These are phyloP conservation scores for Digitaria exilis DNA, from an alignment of 202 grass and related monocot species.

Conservation along the genomic window DNA sequence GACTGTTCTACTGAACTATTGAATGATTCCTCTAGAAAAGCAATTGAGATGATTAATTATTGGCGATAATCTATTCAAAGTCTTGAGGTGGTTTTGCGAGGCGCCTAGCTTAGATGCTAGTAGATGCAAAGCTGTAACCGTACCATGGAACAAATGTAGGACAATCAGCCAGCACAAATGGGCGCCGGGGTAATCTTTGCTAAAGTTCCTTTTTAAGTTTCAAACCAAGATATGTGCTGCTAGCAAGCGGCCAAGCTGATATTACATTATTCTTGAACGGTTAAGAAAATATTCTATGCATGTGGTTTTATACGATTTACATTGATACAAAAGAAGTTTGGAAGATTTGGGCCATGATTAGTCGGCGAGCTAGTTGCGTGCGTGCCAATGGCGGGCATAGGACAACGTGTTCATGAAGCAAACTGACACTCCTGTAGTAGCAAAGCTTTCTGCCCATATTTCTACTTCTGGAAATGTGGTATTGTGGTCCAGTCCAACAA, in stretches of 20 bases:
- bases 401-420: slow-evolving; percentile 31
- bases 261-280: slow-evolving; percentile 48
- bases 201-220: slow-evolving; percentile 32
- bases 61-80: background rate
- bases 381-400: slow-evolving; percentile 17
- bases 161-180: background rate
- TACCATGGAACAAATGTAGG: slow-evolving; percentile 36
- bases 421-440: background rate
- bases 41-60: background rate
- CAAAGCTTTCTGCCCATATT: slow-evolving; percentile 35
- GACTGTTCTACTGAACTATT: no score
- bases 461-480: slow-evolving; percentile 7
- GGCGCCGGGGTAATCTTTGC: slow-evolving; percentile 1
- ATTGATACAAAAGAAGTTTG: slow-evolving; percentile 40
- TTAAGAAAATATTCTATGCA: slow-evolving; percentile 38
- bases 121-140: slow-evolving; percentile 17
- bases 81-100: background rate
- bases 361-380: background rate
- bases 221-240: slow-evolving; percentile 38
- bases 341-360: slow-evolving; percentile 44
- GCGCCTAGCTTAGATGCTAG: background rate
- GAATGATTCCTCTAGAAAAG: background rate
- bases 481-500: background rate
- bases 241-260: slow-evolving; percentile 45
- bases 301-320: slow-evolving; percentile 23